These are phyloP conservation scores for Hypomyces perniciosus DNA, from an alignment of 2,329 filamentous ascomycete genomes.

Conservation along the genomic window DNA sequence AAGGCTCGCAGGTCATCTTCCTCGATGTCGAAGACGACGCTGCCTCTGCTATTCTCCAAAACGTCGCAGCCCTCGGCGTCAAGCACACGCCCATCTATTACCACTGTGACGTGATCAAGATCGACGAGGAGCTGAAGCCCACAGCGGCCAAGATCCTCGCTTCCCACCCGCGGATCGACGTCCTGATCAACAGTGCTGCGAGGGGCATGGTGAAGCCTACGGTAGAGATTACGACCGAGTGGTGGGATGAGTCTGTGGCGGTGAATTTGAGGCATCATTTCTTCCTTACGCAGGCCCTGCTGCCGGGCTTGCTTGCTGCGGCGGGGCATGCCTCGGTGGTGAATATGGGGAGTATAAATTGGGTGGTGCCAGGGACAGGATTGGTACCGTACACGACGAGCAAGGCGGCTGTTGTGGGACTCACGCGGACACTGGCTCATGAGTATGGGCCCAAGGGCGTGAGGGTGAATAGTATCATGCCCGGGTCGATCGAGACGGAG, in stretches of 20 bases:
- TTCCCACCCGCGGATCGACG: conserved; percentile 50
- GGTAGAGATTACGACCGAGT: conserved; percentile 31
- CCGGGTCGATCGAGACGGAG: conserved; percentile 41
- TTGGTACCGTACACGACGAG: conserved; percentile 43
- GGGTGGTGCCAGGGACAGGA: conserved; percentile 37
- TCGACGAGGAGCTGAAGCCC: conserved; percentile 25
- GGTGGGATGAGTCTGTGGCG: conserved; percentile 38
- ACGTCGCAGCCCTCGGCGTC: conserved; percentile 14
- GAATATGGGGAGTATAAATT: conserved; percentile 48
- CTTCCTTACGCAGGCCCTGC: conserved; percentile 64
- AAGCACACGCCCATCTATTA: conserved; percentile 30
- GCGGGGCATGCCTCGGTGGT: conserved; percentile 22
- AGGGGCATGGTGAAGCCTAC: conserved; percentile 21
- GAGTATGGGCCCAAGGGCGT: conserved; percentile 45
- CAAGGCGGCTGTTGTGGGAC: conserved; percentile 50
- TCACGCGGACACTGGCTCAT: conserved; percentile 49
- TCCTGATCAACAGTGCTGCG: conserved; percentile 81
- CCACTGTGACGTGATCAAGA: conserved; percentile 37
- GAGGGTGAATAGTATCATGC: conserved; percentile 45
- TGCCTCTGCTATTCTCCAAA: conserved; percentile 22
- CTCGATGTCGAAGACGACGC: conserved; percentile 26
- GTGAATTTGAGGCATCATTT: conserved; percentile 44
- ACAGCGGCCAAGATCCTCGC: conserved; percentile 29
- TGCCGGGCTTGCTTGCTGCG: conserved; percentile 48
- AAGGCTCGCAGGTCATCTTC: conserved; percentile 40